Evolutionary conservation across 768 basidiomycete genomes (phyloP), one percentile per base, ranked within the genome.

Genomic region (Pisolithus tinctorius): DNA sequence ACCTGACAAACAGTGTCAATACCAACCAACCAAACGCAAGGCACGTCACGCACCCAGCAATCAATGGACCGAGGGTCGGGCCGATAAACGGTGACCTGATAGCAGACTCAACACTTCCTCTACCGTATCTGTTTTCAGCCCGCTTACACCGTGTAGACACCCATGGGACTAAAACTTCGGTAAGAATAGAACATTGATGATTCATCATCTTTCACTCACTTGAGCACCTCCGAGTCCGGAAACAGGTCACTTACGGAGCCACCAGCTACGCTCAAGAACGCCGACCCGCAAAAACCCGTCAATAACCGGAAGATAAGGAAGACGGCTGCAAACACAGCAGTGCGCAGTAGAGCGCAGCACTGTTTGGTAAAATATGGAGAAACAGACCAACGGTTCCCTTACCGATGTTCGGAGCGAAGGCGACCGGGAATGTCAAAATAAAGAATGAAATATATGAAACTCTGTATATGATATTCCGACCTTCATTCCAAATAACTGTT

Each of bases 351-450:
- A 16, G 20, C 20, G 20, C 20, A 14, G 34, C 34, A 11, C 13
- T 14, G 11, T 13, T 37, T 4, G 31, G 34, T 6, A 8, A 36
- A 14, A 20, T 42, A 4, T 17, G 34, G 43, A 6, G 10, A 10
- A 29, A 14, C 11, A 14, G 26, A 26, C 9, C 10, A 26, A 20
- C 20, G 20, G 20, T n/a, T 9, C 20, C 13, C 29, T 44, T 46
- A 83, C 83, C 74, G 23, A 81, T 74, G 57, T 87, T 73, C 4
- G 80, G 82, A 1, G 86, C 77, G 54, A 92, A 90, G 1, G 86
- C 84, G 6, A 87, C 81, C 0, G 86, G 84, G 59, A 83, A 84
- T 17, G 82, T 80, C 50, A 85, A 75, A 1, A 78, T 59, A 58
- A 86, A 80, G 63, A 87, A 83, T 4, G 80, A 55, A 1, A 69